Base-by-base conservation (phyloP, 164 flowering plant genomes). In the Pachysandra terminalis region DNA sequence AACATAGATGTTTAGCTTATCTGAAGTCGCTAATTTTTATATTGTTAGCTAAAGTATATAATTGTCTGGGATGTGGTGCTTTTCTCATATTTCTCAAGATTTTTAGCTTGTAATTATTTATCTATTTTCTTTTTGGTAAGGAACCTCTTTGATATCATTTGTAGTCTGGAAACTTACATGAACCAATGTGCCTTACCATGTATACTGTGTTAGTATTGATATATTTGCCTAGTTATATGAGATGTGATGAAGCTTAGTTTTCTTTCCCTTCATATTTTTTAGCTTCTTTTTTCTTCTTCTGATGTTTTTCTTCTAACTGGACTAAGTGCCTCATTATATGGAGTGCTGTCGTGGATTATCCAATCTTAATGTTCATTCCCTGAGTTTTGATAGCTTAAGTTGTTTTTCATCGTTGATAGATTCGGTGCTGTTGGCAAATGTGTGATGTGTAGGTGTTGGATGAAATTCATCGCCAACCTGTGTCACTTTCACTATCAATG, bases 381-480 rank as follows among this genome's bases (percentile, higher is more conserved):
- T 45, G 51, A 5, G 14, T 45, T 45, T 45, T 45, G 51, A 45
- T 15, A 45, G 15, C 27, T 40, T 14, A 21, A 15, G 48, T 62
- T 32, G 37, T 40, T 58, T 37, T 67, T 40, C 17, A 35, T 57
- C 23, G 21, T 5, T 57, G 55, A 63, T 13, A 25, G 10, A 19
- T 49, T 56, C 17, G 15, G 25, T 66, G 23, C 53, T 59, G 65
- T 63, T 65, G n/a, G 17, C 19, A 57, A 24, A 53, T 71, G 63
- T 63, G 40, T 55, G 37, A 26, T 69, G 19, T 70, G 25, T 84
- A 91, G 95, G 97, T 89, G 67, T 78, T 91, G 84, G 97, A 91
- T 83, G 93, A 88, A 79, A 87, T 91, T 54, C 97, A 91, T 73
- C 87, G 87, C 70, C 95, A 85, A 75, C 90, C 95, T 21, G 66